Conservation (phyloP, 805 yeast species). For the Debaryomyces tyrocola region DNA sequence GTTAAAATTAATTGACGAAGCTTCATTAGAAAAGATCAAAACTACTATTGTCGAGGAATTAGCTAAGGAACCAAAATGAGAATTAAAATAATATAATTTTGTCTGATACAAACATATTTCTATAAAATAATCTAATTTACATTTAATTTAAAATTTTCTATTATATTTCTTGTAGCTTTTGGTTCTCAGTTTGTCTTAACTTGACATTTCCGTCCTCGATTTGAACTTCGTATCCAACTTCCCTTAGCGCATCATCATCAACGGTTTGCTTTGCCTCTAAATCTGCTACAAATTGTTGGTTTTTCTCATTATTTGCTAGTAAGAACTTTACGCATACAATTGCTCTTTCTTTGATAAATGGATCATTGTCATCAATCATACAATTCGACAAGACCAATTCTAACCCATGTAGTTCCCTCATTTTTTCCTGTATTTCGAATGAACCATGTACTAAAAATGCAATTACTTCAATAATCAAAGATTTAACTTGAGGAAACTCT, state of each 20-base stretch:
- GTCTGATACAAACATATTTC: no score
- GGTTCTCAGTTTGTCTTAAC: slow-evolving; percentile 37
- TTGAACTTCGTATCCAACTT: slow-evolving; percentile 77
- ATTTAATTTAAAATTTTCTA: not conserved
- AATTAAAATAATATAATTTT: not conserved
- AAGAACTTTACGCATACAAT: slow-evolving; percentile 75
- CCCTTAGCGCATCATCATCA: slow-evolving; percentile 53
- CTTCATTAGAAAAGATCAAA: slow-evolving; percentile 76
- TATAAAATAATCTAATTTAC: no score
- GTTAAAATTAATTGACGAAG: slow-evolving; percentile 65
- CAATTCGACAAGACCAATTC: slow-evolving; percentile 76
- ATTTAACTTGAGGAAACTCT: slow-evolving; percentile 63
- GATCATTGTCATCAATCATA: slow-evolving; percentile 84
- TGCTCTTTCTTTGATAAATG: slow-evolving; percentile 81
- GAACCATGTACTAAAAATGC: slow-evolving; percentile 56
- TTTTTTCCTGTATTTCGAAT: slow-evolving; percentile 60
- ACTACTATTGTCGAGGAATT: slow-evolving; percentile 72
- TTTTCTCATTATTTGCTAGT: slow-evolving; percentile 59
- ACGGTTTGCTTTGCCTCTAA: slow-evolving; percentile 74
- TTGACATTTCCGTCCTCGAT: slow-evolving; percentile 69
- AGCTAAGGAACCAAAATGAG: slow-evolving; percentile 15
- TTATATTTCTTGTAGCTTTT: not conserved
- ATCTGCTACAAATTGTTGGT: slow-evolving; percentile 73
- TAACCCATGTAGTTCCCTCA: slow-evolving; percentile 66
- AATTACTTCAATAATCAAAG: slow-evolving; percentile 64